A percentile compares a stretch with the other conserved stretches of the same genome.
These are phyloP conservation scores for Allodekkera sacchari DNA, from an alignment of 805 yeast species.

Conservation along the genomic window DNA sequence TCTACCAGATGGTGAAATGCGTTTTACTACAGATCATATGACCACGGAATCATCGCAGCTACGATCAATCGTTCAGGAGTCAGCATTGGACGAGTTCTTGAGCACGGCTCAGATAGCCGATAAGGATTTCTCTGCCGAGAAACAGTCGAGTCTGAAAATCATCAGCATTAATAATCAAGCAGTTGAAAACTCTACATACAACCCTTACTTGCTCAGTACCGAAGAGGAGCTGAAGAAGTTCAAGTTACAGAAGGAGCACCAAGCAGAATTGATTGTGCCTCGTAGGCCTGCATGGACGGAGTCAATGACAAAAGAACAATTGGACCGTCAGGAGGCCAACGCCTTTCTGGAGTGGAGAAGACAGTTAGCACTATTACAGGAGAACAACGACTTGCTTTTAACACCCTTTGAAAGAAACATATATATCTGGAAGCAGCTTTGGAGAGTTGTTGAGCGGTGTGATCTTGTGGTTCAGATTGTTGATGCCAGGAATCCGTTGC, in stretches of 20 bases:
- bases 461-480: conserved; percentile 94
- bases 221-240: conserved; percentile 59
- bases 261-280: conserved; percentile 71
- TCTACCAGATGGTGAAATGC: conserved; percentile 79
- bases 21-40: conserved; percentile 78
- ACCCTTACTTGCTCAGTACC: conserved; percentile 53
- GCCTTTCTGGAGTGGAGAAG: conserved; percentile 95
- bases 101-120: conserved; percentile 94
- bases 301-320: conserved; percentile 60
- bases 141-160: conserved; percentile 72
- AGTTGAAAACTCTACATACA: conserved; percentile 45
- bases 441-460: conserved; percentile 96
- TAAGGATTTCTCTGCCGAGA: conserved; percentile 92
- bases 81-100: conserved; percentile 87
- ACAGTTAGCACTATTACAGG: conserved; percentile 75
- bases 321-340: conserved; percentile 81
- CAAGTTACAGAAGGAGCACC: conserved; percentile 58
- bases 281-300: conserved; percentile 85
- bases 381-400: conserved; percentile 72
- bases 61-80: conserved; percentile 91
- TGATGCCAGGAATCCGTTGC: conserved; percentile 90
- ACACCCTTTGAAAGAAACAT: conserved; percentile 96
- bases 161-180: conserved; percentile 69
- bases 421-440: conserved; percentile 96
- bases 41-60: conserved; percentile 87